These are phyloP conservation scores for Blumeria graminis DNA, from an alignment of 2,329 filamentous ascomycete species.

Conservation along the genomic window DNA sequence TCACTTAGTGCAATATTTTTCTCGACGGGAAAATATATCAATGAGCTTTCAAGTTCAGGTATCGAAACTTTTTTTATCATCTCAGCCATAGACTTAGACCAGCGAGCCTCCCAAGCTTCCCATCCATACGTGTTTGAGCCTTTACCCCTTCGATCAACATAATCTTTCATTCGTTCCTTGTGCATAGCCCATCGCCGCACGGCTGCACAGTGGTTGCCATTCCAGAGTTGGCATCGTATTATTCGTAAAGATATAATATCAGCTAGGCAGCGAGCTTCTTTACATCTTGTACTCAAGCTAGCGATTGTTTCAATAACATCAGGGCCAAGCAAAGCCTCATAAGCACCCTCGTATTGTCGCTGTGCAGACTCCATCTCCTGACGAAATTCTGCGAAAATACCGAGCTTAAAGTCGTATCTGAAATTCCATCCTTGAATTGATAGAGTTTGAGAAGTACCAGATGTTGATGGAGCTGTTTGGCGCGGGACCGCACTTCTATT, in stretches of 20 bases:
- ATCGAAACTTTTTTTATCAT: slow-evolving; percentile 30
- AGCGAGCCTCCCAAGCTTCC: slow-evolving; percentile 75
- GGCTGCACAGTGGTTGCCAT: slow-evolving; percentile 52
- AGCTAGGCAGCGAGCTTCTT: slow-evolving; percentile 71
- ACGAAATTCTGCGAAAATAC: slow-evolving; percentile 73
- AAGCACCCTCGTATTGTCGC: slow-evolving; percentile 67
- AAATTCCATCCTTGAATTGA: slow-evolving; percentile 75
- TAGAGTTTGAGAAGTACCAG: slow-evolving; percentile 65
- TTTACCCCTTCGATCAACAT: slow-evolving; percentile 62
- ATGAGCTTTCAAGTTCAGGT: slow-evolving; percentile 22
- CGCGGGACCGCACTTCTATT: slow-evolving; percentile 54
- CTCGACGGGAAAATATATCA: slow-evolving; percentile 30
- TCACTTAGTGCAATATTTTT: slow-evolving; percentile 30
- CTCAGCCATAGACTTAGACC: slow-evolving; percentile 37
- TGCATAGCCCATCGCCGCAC: slow-evolving; percentile 63
- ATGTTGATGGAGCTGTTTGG: slow-evolving; percentile 61
- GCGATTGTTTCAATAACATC: slow-evolving; percentile 77
- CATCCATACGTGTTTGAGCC: slow-evolving; percentile 80
- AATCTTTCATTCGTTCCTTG: slow-evolving; percentile 44
- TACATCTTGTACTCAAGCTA: slow-evolving; percentile 74
- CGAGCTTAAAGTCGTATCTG: slow-evolving; percentile 84
- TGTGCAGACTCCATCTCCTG: slow-evolving; percentile 77
- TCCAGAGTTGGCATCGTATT: slow-evolving; percentile 63
- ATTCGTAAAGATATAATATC: slow-evolving; percentile 62
- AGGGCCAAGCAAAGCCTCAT: slow-evolving; percentile 56